phyloP scores from a whole-genome alignment of 768 basidiomycete species.

The Hericium erinaceus region DNA sequence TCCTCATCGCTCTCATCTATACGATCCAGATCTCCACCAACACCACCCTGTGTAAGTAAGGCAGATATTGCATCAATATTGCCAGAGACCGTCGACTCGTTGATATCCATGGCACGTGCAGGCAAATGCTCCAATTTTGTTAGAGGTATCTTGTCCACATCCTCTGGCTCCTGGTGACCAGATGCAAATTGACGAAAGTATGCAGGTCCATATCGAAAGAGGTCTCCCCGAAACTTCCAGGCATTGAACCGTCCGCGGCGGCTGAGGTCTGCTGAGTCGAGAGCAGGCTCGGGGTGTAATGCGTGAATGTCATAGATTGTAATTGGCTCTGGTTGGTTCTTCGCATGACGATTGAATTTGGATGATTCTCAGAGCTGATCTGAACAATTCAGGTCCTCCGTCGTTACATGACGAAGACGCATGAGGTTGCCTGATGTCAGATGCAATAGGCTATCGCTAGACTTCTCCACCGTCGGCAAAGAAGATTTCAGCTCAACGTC shows the following conservation, averaged over 20 bases:
- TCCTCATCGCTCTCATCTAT: neutral
- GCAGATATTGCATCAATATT: neutral
- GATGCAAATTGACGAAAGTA: neutral
- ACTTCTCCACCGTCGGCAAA: neutral
- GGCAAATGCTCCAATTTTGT: neutral
- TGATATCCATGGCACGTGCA: neutral
- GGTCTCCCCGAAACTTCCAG: neutral
- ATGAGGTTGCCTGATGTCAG: slow-evolving; percentile 24
- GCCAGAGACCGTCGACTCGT: neutral
- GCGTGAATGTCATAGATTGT: neutral
- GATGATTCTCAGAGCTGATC: slow-evolving; percentile 24
- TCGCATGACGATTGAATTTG: slow-evolving; percentile 13
- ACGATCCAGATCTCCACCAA: neutral
- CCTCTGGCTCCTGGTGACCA: neutral
- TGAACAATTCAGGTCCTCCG: slow-evolving; percentile 23
- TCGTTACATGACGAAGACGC: slow-evolving; percentile 16
- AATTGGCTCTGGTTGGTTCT: neutral
- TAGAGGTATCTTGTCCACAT: neutral
- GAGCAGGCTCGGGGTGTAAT: neutral
- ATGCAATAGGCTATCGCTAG: neutral
- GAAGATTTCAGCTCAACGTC: neutral
- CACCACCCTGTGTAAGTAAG: neutral
- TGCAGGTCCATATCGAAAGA: neutral
- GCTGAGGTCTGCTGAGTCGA: neutral
- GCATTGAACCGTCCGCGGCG: neutral